A percentile compares a stretch with the other conserved stretches of the same genome.
Conservation (phyloP, 1,284 basidiomycete genomes). For the Leccinum pallidistipes region DNA sequence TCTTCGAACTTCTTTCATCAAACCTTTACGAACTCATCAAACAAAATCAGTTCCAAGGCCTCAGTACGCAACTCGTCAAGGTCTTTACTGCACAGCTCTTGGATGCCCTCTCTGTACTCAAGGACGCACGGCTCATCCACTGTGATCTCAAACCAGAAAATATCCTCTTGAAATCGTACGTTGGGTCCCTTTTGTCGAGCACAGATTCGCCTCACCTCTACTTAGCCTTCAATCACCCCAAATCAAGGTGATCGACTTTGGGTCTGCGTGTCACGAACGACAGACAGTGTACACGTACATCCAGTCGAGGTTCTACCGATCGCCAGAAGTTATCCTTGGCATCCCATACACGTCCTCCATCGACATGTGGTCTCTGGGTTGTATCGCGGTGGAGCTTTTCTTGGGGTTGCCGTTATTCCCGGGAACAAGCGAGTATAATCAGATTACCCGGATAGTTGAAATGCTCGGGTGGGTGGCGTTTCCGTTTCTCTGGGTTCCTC, state of each 20-base stretch:
- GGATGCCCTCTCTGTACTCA: conserved; percentile 90
- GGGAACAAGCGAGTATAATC: conserved; percentile 99
- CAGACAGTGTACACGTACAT: conserved; percentile 99
- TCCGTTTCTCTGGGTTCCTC: not conserved
- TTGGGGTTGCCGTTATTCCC: conserved; percentile 95
- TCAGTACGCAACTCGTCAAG: conserved; percentile 95
- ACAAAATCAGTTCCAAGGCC: conserved; percentile 98
- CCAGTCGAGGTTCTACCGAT: conserved; percentile 98
- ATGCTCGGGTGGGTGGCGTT: conserved; percentile 85
- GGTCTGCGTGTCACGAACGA: conserved; percentile 96
- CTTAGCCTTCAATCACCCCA: conserved; percentile 91
- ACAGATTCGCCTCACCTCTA: not conserved
- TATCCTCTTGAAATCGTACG: conserved; percentile 90
- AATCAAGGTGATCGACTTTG: conserved; percentile 99
- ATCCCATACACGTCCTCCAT: conserved; percentile 93
- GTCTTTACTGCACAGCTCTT: conserved; percentile 97
- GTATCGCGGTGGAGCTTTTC: conserved; percentile 98
- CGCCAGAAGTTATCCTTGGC: conserved; percentile 95
- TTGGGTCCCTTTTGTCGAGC: conserved; percentile 20
- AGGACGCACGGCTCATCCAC: conserved; percentile 95
- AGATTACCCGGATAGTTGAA: conserved; percentile 94
- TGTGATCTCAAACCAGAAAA: conserved; percentile 99
- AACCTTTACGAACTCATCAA: conserved; percentile 99
- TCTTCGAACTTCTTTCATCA: conserved; percentile 96
- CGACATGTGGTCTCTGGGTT: conserved; percentile 95